These are phyloP conservation scores for Epichloe uncinata DNA, from an alignment of 2,329 filamentous ascomycete species.

Conservation along the genomic window DNA sequence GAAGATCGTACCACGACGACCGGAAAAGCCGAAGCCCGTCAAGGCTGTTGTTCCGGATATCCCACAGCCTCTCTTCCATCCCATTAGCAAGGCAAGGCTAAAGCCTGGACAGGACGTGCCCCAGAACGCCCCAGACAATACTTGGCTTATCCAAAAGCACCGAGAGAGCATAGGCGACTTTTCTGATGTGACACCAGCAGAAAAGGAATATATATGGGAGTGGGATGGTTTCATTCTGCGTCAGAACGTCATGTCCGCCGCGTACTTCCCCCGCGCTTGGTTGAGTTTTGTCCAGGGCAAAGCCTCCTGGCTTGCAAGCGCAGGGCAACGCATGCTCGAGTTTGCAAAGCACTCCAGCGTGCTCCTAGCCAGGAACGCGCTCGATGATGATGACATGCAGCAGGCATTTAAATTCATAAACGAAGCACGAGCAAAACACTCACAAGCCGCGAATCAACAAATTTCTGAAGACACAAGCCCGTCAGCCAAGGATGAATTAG, in stretches of 20 bases:
- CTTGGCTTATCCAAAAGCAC: constrained; percentile 47
- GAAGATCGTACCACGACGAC: constrained; percentile 6
- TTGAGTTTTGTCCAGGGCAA: constrained; percentile 37
- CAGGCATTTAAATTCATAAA: constrained; percentile 31
- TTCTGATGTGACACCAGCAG: constrained; percentile 37
- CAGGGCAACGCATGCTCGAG: constrained; percentile 34
- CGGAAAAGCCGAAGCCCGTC: constrained; percentile 8
- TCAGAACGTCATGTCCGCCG: constrained; percentile 36
- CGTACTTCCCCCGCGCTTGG: constrained; percentile 39
- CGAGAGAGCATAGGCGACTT: constrained; percentile 44
- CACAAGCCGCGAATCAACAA: background rate
- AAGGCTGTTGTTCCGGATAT: constrained; percentile 34
- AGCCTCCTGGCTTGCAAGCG: constrained; percentile 37
- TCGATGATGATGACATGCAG: constrained; percentile 30
- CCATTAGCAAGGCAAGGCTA: constrained; percentile 39
- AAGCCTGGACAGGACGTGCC: constrained; percentile 35
- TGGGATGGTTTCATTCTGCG: constrained; percentile 44
- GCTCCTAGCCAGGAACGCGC: constrained; percentile 33
- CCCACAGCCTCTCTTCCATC: constrained; percentile 41
- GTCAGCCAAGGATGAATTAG: constrained; percentile 1
- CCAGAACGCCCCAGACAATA: constrained; percentile 29
- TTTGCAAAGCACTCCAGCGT: constrained; percentile 41
- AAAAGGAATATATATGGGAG: constrained; percentile 45
- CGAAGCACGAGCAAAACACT: constrained; percentile 22
- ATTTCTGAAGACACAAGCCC: background rate